phyloP scores from a whole-genome alignment of 768 basidiomycete genomes.

The Tremella mesenterica region DNA sequence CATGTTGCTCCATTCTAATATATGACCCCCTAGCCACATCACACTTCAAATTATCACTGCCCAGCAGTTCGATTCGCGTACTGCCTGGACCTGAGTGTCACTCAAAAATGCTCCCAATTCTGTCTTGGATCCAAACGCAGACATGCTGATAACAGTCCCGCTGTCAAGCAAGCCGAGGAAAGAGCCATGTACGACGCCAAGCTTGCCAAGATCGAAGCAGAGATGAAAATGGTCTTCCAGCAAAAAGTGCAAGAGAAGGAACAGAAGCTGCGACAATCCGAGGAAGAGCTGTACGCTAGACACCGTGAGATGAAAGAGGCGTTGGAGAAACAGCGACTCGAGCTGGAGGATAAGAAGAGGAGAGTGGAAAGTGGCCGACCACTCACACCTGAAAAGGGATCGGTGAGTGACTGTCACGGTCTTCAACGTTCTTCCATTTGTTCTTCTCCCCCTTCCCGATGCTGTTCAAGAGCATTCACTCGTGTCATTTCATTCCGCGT shows the following conservation, averaged over 20 bases:
- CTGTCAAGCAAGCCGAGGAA: conserved; percentile 91
- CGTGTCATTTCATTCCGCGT: too few relatives aligned
- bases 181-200: conserved; percentile 93
- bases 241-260: conserved; percentile 99
- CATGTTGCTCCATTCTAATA: neutral
- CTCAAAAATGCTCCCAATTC: too few relatives aligned
- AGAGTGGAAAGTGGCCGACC: conserved; percentile 89
- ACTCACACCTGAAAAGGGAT: conserved; percentile 85
- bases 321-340: conserved; percentile 86
- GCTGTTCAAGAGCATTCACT: too few relatives aligned
- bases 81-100: too few relatives aligned
- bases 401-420: conserved; percentile 58
- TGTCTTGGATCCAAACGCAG: too few relatives aligned
- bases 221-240: conserved; percentile 99
- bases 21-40: neutral
- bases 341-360: conserved; percentile 97
- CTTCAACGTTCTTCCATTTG: too few relatives aligned
- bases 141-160: conserved; percentile 83
- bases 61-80: conserved; percentile 11
- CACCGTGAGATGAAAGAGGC: conserved; percentile 99
- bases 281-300: conserved; percentile 96
- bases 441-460: neutral
- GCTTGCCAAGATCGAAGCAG: conserved; percentile 73
- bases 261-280: conserved; percentile 94
- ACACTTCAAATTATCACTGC: neutral